phyloP scores from a whole-genome alignment of 306 rosid species.

The Urtica urens region DNA sequence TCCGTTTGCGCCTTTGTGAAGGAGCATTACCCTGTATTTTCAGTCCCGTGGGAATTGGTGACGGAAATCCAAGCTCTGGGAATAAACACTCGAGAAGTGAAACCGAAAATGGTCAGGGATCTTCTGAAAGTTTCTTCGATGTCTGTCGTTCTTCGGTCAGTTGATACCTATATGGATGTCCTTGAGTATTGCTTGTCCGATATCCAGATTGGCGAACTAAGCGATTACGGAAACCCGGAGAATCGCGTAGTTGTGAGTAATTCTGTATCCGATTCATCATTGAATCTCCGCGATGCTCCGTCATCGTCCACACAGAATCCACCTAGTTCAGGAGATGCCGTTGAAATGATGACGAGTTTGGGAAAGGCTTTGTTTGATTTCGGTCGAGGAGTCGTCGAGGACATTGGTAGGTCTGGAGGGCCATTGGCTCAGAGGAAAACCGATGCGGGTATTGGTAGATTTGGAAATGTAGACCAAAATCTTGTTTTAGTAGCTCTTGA shows the following conservation, averaged over 20 bases:
- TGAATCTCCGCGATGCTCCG: conserved; percentile 25
- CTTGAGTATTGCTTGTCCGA: conserved; percentile 94
- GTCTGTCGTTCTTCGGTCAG: conserved; percentile 55
- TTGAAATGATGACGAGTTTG: conserved; percentile 93
- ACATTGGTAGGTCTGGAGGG: conserved; percentile 75
- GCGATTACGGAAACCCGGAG: conserved; percentile 22
- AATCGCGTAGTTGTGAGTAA: conserved; percentile 29
- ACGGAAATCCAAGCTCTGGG: conserved; percentile 87
- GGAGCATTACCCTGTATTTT: conserved; percentile 95
- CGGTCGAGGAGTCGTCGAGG: conserved; percentile 94
- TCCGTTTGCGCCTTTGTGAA: conserved; percentile 95
- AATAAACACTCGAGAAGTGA: conserved; percentile 61
- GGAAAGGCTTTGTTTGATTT: conserved; percentile 88
- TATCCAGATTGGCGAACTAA: conserved; percentile 33
- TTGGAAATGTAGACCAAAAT: conserved; percentile 35
- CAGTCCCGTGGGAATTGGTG: conserved; percentile 94
- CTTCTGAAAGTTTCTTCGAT: conserved; percentile 58
- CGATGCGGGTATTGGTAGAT: conserved; percentile 25
- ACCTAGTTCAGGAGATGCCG: conserved; percentile 89
- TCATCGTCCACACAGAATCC: conserved; percentile 41
- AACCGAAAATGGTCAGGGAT: conserved; percentile 92
- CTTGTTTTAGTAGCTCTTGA: conserved; percentile 51
- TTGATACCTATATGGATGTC: conserved; percentile 85
- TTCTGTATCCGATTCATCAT: conserved; percentile 33
- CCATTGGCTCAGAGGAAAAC: conserved; percentile 38